phyloP scores from a whole-genome alignment of 169 alveolate species.

The Plasmodium knowlesi region DNA sequence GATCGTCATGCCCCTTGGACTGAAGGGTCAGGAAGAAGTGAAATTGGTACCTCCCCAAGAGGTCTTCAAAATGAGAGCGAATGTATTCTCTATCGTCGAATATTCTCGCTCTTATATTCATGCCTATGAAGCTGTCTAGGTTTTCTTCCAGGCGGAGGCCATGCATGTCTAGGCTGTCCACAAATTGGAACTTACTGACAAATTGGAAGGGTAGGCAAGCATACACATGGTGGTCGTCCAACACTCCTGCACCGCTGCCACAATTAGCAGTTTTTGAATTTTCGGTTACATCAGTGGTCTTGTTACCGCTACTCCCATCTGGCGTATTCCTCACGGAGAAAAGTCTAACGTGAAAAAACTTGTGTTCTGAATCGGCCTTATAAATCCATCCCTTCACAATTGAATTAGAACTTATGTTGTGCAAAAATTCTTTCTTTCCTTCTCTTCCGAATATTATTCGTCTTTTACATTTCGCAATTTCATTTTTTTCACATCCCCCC shows the following conservation, averaged over 20 bases:
- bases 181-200: slow-evolving; percentile 48
- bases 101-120: slow-evolving; percentile 32
- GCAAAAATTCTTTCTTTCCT: slow-evolving; percentile 39
- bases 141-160: slow-evolving; percentile 18
- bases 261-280: neutral
- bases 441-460: slow-evolving; percentile 18
- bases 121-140: slow-evolving; percentile 12
- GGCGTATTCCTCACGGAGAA: slow-evolving; percentile 16
- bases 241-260: neutral
- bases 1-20: neutral
- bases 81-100: slow-evolving; percentile 17
- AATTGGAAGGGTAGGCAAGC: slow-evolving; percentile 71
- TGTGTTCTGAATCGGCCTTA: slow-evolving; percentile 26
- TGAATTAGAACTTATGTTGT: slow-evolving; percentile 24
- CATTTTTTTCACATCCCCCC: neutral
- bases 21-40: slow-evolving; percentile 53
- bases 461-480: slow-evolving; percentile 22
- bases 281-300: neutral
- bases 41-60: slow-evolving; percentile 6
- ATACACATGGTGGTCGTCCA: neutral
- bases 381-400: slow-evolving; percentile 73
- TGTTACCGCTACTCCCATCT: neutral
- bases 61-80: slow-evolving; percentile 30
- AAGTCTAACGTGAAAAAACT: slow-evolving; percentile 44
- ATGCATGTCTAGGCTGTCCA: slow-evolving; percentile 9